phyloP scores from a whole-genome alignment of 305 asterid species.

The Fraxinus greggii region DNA sequence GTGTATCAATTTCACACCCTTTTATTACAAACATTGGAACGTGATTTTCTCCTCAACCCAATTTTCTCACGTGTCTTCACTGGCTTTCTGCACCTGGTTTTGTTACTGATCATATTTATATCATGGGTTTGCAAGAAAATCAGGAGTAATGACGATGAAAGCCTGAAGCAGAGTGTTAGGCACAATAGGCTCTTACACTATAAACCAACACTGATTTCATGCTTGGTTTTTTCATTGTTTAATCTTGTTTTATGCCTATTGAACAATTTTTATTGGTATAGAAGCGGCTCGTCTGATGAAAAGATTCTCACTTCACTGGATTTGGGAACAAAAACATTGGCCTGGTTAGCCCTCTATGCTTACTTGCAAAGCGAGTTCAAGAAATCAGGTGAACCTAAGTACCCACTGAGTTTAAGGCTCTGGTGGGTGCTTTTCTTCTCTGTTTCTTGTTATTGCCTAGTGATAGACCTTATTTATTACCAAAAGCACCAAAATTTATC shows the following conservation, averaged over 20 bases:
- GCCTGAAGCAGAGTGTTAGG: conserved; percentile 24
- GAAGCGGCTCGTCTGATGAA: conserved; percentile 74
- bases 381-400: conserved; percentile 38
- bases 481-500: conserved; percentile 31
- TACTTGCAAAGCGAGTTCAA: conserved; percentile 40
- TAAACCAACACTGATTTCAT: conserved; percentile 41
- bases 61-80: conserved; percentile 50
- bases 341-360: conserved; percentile 57
- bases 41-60: conserved; percentile 42
- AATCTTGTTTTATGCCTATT: conserved; percentile 50
- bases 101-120: conserved; percentile 33
- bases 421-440: conserved; percentile 70
- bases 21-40: conserved; percentile 21
- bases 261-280: conserved; percentile 55
- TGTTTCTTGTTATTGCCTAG: conserved; percentile 63
- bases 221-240: conserved; percentile 42
- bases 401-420: conserved; percentile 55
- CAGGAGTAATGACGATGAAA: conserved; percentile 20
- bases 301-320: conserved; percentile 49
- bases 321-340: conserved; percentile 46
- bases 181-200: conserved; percentile 29
- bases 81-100: conserved; percentile 47
- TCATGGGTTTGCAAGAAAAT: conserved; percentile 40
- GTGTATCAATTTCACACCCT: conserved; percentile 29
- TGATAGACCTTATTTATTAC: conserved; percentile 34